These are phyloP conservation scores for Penicillium steckii DNA, from an alignment of 495 filamentous ascomycete species.

Conservation along the genomic window DNA sequence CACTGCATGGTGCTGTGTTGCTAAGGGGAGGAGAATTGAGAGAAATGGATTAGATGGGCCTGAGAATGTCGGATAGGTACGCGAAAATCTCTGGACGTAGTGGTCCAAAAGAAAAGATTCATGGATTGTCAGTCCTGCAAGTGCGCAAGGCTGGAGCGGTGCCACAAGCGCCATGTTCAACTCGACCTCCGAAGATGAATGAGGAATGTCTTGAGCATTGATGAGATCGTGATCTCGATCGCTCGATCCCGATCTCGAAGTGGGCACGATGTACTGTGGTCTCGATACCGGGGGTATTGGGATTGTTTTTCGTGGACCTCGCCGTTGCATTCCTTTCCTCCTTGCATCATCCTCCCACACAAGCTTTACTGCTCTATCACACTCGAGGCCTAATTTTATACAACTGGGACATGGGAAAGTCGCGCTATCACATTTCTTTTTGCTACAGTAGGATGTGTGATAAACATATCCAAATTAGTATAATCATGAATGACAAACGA, in stretches of 20 bases:
- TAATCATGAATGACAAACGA: background rate
- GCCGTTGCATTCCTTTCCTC: constrained; percentile 5
- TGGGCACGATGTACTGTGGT: background rate
- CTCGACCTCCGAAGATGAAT: background rate
- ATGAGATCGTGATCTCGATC: background rate
- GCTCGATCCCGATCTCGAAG: background rate
- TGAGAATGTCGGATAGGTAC: constrained; percentile 5
- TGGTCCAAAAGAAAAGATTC: constrained; percentile 6
- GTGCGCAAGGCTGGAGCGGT: background rate
- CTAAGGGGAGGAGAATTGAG: constrained; percentile 5
- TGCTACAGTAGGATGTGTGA: background rate
- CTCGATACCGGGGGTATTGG: background rate
- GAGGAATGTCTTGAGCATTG: background rate
- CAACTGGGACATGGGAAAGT: background rate
- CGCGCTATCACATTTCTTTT: constrained; percentile 4
- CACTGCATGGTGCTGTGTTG: background rate
- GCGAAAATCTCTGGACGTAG: constrained; percentile 6
- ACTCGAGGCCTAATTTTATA: background rate
- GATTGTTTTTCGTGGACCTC: constrained; percentile 1
- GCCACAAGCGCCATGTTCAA: background rate
- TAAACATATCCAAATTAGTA: background rate
- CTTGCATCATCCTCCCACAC: constrained; percentile 8
- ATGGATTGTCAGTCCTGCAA: background rate
- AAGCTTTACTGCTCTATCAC: background rate
- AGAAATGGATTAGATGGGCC: constrained; percentile 3